phyloP scores from a whole-genome alignment of 2,329 filamentous ascomycete genomes.

The Rosellinia necatrix region DNA sequence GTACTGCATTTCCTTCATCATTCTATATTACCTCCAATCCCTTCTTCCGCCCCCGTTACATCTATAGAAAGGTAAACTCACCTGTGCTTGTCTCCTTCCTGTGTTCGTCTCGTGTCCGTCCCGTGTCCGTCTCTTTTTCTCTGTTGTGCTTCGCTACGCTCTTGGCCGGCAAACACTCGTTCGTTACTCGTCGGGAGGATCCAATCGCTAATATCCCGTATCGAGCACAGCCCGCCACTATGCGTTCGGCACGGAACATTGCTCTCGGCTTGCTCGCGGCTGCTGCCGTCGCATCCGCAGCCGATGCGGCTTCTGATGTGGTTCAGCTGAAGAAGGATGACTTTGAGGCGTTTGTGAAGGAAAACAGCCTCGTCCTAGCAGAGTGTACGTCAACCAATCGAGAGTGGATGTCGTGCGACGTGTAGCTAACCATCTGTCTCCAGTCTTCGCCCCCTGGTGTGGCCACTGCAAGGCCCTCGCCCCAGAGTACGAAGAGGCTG shows the following conservation, averaged over 20 bases:
- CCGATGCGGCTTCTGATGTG: conserved; percentile 77
- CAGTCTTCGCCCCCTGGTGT: conserved; percentile 95
- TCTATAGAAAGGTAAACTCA: conserved; percentile 16
- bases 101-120: not conserved
- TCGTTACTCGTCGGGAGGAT: not conserved
- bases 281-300: conserved; percentile 61
- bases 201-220: conserved; percentile 13
- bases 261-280: conserved; percentile 60
- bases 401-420: conserved; percentile 23
- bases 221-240: conserved; percentile 28
- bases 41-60: conserved; percentile 15
- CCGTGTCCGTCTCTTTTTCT: too few relatives aligned
- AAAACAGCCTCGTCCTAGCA: conserved; percentile 86
- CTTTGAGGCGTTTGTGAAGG: conserved; percentile 84
- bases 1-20: conserved; percentile 7
- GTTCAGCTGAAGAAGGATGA: conserved; percentile 81
- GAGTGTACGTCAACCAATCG: conserved; percentile 69
- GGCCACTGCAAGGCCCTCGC: conserved; percentile 99
- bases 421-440: conserved; percentile 41
- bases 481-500: conserved; percentile 87
- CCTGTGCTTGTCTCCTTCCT: not conserved
- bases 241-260: conserved; percentile 43
- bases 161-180: too few relatives aligned
- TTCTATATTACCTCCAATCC: not conserved
- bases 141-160: not conserved